Evolutionary conservation across 768 basidiomycete genomes (phyloP), one percentile per base, ranked within the genome.

Genomic region (Pulveroboletus sp.): DNA sequence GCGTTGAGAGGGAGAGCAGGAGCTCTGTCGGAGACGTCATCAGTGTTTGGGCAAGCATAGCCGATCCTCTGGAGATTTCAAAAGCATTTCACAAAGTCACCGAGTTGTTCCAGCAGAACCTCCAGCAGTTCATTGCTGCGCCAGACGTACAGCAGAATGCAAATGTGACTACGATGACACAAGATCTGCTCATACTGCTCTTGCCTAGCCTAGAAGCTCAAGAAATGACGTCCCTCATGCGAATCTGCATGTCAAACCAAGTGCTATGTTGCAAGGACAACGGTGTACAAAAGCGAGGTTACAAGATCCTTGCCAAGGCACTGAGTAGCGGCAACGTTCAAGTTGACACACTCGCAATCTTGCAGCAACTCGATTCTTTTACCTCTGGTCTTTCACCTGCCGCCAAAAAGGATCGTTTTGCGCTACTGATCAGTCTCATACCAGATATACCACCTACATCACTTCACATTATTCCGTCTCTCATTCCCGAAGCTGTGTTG

Each of bases 361-460:
- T 97, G 21, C 74, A 79, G 51, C 74, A 76, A 49, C 68, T 98
- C 40, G 84, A 87, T 41, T 80, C 79, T 31, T 69, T 84, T 27
- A 75, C 80, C 2, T 77, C 82, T 19, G 81, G 80, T 5, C 75
- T 95, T 40, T 75, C 80, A 0, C 73, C 90, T 21, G 92, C 92
- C 29, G 92, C 95, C 5, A 97, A 97, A 73, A 86, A 91, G 85
- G 97, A 98, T 66, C 87, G 97, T 7, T 83, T 94, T 54, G 77
- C 76, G 43, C 73, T 98, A 1, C 75, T 97, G 39, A 66, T 84
- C 4, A 72, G 77, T 1, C 75, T 98, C 36, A 74, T 97, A 25
- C 76, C 80, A 9, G 66, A 69, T 20, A 76, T 98, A 27, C 84
- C 90, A 0, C 67, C 84, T 1, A 78, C 81, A 6, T 76, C 82